Percentiles rank a stretch among this genome's conserved stretches.
phyloP scores from a whole-genome alignment of 148 eudicot species.

The Persicaria tinctoria region DNA sequence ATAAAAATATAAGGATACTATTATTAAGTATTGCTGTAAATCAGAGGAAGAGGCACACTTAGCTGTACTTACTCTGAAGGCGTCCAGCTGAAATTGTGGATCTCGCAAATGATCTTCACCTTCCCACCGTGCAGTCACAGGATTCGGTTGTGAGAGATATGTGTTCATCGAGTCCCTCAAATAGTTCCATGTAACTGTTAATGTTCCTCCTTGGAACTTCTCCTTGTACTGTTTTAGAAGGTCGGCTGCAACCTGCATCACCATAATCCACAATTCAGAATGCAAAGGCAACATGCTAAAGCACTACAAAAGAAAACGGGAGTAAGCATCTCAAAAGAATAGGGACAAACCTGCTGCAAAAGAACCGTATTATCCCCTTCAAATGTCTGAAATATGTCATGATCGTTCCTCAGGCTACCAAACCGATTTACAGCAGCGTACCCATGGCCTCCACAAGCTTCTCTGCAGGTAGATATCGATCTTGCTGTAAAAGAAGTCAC shows the following conservation, averaged over 20 bases:
- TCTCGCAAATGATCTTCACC: constrained; percentile 84
- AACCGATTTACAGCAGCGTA: constrained; percentile 95
- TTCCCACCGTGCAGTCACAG: constrained; percentile 93
- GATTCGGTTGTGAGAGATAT: constrained; percentile 87
- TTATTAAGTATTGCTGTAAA: background rate
- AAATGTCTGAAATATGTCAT: constrained; percentile 96
- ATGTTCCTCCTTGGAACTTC: constrained; percentile 81
- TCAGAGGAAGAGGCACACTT: background rate
- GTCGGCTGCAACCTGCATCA: constrained; percentile 73
- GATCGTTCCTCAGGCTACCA: constrained; percentile 92
- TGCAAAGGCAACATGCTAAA: background rate
- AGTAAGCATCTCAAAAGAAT: background rate
- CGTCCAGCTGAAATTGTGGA: constrained; percentile 90
- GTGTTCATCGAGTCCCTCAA: constrained; percentile 87
- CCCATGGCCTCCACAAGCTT: constrained; percentile 97
- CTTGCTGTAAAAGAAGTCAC: constrained; percentile 80
- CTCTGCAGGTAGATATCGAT: constrained; percentile 81
- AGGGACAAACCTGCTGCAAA: constrained; percentile 66
- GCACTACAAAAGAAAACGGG: background rate
- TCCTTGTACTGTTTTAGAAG: constrained; percentile 85
- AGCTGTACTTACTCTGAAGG: constrained; percentile 55
- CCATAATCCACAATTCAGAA: constrained; percentile 4
- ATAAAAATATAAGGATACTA: background rate
- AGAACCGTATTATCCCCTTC: constrained; percentile 98
- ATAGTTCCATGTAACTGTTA: constrained; percentile 91